These are phyloP conservation scores for Yueomyces sp. DNA, from an alignment of 805 yeast genomes.

Conservation along the genomic window DNA sequence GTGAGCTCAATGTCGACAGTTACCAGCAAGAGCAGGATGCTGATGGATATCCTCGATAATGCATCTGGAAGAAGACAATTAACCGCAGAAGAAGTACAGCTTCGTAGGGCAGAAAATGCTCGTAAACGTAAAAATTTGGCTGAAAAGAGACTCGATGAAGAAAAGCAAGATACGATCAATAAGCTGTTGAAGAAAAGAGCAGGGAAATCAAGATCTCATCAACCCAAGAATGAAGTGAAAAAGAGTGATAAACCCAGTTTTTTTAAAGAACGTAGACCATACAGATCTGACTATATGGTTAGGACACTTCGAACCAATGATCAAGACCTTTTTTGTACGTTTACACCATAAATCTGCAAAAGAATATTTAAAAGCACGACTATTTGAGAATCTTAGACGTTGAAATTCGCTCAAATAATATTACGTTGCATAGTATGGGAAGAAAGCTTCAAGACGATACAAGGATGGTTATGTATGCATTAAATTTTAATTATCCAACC, in stretches of 20 bases:
- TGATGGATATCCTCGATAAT: slow-evolving; percentile 9
- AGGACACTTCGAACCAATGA: slow-evolving; percentile 9
- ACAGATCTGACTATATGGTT: slow-evolving; percentile 15
- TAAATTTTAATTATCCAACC: too few species aligned
- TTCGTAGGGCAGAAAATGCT: slow-evolving; percentile 77
- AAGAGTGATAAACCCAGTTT: slow-evolving; percentile 7
- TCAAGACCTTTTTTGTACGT: slow-evolving; percentile 10
- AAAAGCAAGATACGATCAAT: slow-evolving; percentile 83
- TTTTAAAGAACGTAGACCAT: slow-evolving; percentile 21
- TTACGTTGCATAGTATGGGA: too few species aligned
- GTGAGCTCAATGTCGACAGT: slow-evolving; percentile 11
- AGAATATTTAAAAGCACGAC: too few species aligned
- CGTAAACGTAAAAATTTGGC: slow-evolving; percentile 77
- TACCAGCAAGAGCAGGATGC: slow-evolving; percentile 12
- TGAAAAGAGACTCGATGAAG: slow-evolving; percentile 77
- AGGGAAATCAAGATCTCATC: slow-evolving; percentile 41
- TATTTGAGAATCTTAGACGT: too few species aligned
- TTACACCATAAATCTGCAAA: not conserved
- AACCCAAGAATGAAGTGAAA: slow-evolving; percentile 10
- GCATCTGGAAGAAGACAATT: slow-evolving; percentile 37
- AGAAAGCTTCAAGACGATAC: too few species aligned
- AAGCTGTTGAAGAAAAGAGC: slow-evolving; percentile 78
- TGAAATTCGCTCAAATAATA: too few species aligned
- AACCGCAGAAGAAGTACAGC: slow-evolving; percentile 73
- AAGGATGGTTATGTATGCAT: too few species aligned